Conservation (phyloP, 371 early-diverging fungal genomes). For the Parasitella parasitica region DNA sequence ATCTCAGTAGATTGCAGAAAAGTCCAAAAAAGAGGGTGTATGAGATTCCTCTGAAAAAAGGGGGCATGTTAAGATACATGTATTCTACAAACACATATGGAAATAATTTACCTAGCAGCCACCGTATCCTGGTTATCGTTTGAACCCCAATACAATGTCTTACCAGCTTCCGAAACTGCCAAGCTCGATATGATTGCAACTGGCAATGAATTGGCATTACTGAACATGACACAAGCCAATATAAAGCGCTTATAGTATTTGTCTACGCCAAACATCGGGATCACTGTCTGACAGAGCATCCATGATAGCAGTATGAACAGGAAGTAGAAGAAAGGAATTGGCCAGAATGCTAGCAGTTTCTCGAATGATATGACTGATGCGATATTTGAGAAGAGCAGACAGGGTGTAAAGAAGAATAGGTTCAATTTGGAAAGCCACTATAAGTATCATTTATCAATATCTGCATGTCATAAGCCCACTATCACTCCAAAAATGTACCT, state of each 20-base stretch:
- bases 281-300: slow-evolving; percentile 25
- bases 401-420: slow-evolving; percentile 67
- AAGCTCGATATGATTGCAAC: slow-evolving; percentile 71
- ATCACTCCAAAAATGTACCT: slow-evolving; percentile 43
- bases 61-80: not conserved
- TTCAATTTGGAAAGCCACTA: slow-evolving; percentile 67
- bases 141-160: slow-evolving; percentile 56
- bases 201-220: slow-evolving; percentile 75
- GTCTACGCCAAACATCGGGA: slow-evolving; percentile 46
- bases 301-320: slow-evolving; percentile 37
- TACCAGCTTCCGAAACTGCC: slow-evolving; percentile 65
- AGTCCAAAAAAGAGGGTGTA: slow-evolving; percentile 76
- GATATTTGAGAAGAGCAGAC: slow-evolving; percentile 66
- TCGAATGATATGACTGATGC: slow-evolving; percentile 60
- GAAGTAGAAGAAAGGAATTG: slow-evolving; percentile 65
- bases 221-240: slow-evolving; percentile 65
- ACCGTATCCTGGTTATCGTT: slow-evolving; percentile 64
- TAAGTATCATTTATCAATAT: too few species aligned
- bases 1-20: slow-evolving; percentile 71
- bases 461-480: not conserved
- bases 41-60: slow-evolving; percentile 60
- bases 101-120: slow-evolving; percentile 54
- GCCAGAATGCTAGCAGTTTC: slow-evolving; percentile 68
- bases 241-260: slow-evolving; percentile 59
- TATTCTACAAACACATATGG: not conserved